Evolutionary conservation across 768 basidiomycete species (phyloP), one percentile per base, ranked within the genome.

Genomic region (Pulveroboletus frians): DNA sequence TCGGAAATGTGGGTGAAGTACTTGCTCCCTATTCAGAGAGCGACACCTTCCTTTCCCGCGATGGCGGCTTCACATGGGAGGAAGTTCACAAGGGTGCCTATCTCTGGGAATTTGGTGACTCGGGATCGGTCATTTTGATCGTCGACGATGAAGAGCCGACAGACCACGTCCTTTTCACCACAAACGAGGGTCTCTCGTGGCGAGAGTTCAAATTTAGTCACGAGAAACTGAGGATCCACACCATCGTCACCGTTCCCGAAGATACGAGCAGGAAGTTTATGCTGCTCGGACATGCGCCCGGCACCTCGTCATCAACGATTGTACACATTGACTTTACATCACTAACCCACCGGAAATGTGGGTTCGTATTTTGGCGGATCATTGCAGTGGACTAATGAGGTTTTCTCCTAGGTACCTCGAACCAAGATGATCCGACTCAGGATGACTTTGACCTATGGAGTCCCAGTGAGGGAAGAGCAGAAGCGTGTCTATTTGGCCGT

Each of bases 371-470:
- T 5, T 23, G 43, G 29, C n/a, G 17, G 46, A 15, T 17, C 35
- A n/a, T 17, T 18, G n/a, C 21, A 18, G 35, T 23, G 17, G 18
- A 39, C 61, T 52, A 9, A 49, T 21, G 15, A 26, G 14, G 32
- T 37, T 9, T 46, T 20, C 31, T 47, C 31, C 1, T 52, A 95
- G 93, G 94, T 66, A 69, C 74, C 1, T 69, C 94, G 39, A 79
- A 76, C 51, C 43, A 77, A 5, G 77, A 92, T 1, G 71, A 96
- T 59, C 85, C 93, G 7, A 77, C 76, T 15, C 71, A 84, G 34
- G 94, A 97, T 62, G 96, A 99, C 70, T 98, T 98, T 63, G 94
- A 98, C 64, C 70, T 96, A 2, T 98, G 96, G 96, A 92, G 88
- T 63, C 96, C 95, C 0, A 90, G 88, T 50, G 87, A 94, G 61